Evolutionary conservation across 495 filamentous ascomycete species (phyloP), one percentile per base, ranked within the genome.

Genomic region (Penicillium arizonense): DNA sequence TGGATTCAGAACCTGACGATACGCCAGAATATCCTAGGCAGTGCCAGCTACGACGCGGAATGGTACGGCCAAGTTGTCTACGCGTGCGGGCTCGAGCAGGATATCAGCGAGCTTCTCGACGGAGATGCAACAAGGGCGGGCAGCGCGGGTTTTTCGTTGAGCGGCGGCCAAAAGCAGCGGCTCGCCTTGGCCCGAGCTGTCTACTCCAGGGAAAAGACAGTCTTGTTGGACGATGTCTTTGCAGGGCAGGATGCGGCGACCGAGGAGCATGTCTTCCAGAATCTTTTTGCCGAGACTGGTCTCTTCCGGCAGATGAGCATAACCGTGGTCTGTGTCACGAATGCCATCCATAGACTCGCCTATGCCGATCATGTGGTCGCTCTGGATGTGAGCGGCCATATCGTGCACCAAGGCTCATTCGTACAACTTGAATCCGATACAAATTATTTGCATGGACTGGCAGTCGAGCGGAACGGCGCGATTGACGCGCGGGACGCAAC

Each of bases 131-230:
- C 88, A 0, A 83, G 89, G 62, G 87, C 91, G 60, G 90, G 90
- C 18, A 88, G 90, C 62, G 79, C 87, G 26, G 90, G 90, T 24
- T 87, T 92, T 57, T 89, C 87, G 3, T 78, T 94, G 5, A 91
- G 87, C 41, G 90, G 90, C 36, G 90, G 90, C 1, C 90, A 94
- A 64, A 91, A 91, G 59, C 87, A 92, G 61, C 78, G 90, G 28
- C n/a, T 65, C 14, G 58, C 52, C 23, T 14, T 52, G 30, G 80
- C 80, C 9, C 58, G 80, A 24, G 73, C 73, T 36, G 45, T 83
- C 1, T 82, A 82, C 49, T 28, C 73, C 2, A 36, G 67, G 4
- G 53, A 63, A 8, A 50, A 65, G 6, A 38, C 78, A 3, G n/a
- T 77, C 4, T 46, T 80, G 5, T 50, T 80, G 7, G 53, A 77